Conservation (phyloP, 2,329 filamentous ascomycete species). For the Pseudogymnoascus sp. region DNA sequence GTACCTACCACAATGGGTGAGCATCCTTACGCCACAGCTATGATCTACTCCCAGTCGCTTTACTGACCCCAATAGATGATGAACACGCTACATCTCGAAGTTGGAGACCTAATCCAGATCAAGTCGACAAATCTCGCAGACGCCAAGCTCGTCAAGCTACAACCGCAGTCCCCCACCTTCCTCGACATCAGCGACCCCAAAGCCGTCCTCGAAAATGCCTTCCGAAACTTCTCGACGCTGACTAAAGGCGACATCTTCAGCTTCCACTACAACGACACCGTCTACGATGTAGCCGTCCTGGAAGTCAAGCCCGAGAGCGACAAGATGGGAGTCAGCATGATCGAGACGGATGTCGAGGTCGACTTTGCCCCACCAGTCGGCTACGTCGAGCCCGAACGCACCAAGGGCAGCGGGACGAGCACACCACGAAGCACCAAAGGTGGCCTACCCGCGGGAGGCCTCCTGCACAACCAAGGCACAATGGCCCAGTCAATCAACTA, state of each 20-base stretch:
- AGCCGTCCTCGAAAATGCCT: constrained; percentile 91
- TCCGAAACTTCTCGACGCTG: constrained; percentile 89
- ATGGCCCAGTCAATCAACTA: constrained; percentile 99
- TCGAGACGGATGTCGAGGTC: constrained; percentile 93
- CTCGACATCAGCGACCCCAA: constrained; percentile 96
- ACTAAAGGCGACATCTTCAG: constrained; percentile 93
- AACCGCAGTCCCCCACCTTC: constrained; percentile 87
- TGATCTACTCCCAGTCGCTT: background rate
- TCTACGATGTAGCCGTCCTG: constrained; percentile 86
- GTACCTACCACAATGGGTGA: constrained; percentile 90
- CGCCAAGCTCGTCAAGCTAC: constrained; percentile 89
- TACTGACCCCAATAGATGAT: constrained; percentile 64
- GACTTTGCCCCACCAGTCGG: constrained; percentile 92
- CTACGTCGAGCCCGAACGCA: constrained; percentile 77
- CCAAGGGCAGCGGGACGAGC: constrained; percentile 64
- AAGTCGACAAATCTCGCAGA: constrained; percentile 89
- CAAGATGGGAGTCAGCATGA: constrained; percentile 82
- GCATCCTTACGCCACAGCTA: constrained; percentile 23
- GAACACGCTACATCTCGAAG: constrained; percentile 81
- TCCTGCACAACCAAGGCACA: constrained; percentile 75
- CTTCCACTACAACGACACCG: constrained; percentile 90
- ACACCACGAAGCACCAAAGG: constrained; percentile 65
- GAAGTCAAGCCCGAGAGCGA: constrained; percentile 83
- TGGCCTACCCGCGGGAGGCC: constrained; percentile 61
- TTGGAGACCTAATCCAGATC: constrained; percentile 89